Evolutionary conservation across 768 basidiomycete species (phyloP).

Genomic region (Russula virescens): DNA sequence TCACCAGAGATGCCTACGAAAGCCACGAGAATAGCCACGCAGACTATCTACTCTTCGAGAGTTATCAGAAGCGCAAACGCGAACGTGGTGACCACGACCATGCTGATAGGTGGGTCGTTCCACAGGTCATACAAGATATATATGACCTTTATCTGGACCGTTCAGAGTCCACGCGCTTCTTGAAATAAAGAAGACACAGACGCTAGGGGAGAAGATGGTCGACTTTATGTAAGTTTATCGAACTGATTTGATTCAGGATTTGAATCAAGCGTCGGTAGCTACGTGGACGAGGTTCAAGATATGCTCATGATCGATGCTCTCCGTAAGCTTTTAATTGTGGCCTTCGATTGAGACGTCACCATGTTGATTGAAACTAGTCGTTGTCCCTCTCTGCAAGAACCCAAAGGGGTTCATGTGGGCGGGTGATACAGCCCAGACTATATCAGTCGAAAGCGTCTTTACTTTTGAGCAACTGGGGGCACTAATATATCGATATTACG

Average conservation of each 20-base stretch:
- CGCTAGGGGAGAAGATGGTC: constrained; percentile 38
- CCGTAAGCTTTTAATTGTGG: constrained; percentile 34
- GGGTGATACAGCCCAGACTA: constrained; percentile 75
- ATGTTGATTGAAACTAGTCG: constrained; percentile 42
- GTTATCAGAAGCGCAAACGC: constrained; percentile 44
- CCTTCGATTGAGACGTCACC: constrained; percentile 43
- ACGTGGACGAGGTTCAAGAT: constrained; percentile 71
- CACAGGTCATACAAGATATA: neutral
- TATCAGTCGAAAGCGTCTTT: constrained; percentile 65
- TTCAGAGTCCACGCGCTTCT: constrained; percentile 49
- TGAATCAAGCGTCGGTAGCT: constrained; percentile 34
- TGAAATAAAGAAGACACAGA: constrained; percentile 28
- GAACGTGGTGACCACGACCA: constrained; percentile 42
- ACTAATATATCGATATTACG: constrained; percentile 58
- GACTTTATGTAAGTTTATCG: constrained; percentile 46
- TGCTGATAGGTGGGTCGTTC: constrained; percentile 47
- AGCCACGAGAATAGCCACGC: neutral
- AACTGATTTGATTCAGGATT: too few species aligned
- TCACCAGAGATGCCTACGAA: constrained; percentile 4
- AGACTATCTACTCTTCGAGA: constrained; percentile 39
- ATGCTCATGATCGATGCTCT: constrained; percentile 59
- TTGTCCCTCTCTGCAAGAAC: constrained; percentile 54
- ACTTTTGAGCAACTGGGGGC: constrained; percentile 66
- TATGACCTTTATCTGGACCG: too few species aligned
- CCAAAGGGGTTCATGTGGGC: constrained; percentile 69